Evolutionary conservation across 169 alveolate species (phyloP).

Genomic region (Miamiensis avidus): DNA sequence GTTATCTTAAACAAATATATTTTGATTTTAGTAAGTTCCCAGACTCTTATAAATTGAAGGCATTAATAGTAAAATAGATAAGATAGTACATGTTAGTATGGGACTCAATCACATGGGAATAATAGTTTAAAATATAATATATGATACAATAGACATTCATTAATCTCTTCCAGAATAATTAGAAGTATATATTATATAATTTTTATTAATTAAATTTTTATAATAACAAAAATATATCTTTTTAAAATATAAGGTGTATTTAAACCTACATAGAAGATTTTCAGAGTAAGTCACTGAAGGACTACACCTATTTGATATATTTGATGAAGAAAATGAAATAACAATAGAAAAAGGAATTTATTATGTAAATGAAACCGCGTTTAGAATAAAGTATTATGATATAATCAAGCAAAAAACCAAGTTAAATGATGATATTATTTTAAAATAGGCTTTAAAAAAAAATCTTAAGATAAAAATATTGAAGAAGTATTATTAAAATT

Average conservation of each 20-base stretch:
- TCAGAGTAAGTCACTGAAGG: not conserved
- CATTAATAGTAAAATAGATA: not conserved
- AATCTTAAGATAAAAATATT: too few relatives aligned
- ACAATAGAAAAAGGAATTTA: not conserved
- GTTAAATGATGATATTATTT: too few relatives aligned
- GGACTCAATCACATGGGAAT: constrained; percentile 26
- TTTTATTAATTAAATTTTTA: not conserved
- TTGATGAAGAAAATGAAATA: not conserved
- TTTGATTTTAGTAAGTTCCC: not conserved
- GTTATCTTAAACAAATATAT: not conserved
- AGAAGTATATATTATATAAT: not conserved
- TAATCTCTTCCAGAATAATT: not conserved
- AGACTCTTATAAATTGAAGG: constrained; percentile 2
- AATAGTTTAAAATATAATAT: not conserved
- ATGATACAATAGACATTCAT: constrained; percentile 1
- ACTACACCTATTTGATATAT: not conserved
- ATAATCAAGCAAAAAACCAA: too few relatives aligned
- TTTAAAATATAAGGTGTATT: not conserved
- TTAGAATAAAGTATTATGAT: too few relatives aligned
- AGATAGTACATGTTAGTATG: constrained; percentile 17
- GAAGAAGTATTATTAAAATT: too few relatives aligned
- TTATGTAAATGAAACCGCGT: not conserved
- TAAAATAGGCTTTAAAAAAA: too few relatives aligned
- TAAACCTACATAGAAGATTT: not conserved
- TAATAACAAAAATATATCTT: not conserved